These are phyloP conservation scores for Botrytis galanthina DNA, from an alignment of 2,329 filamentous ascomycete genomes.

Conservation along the genomic window DNA sequence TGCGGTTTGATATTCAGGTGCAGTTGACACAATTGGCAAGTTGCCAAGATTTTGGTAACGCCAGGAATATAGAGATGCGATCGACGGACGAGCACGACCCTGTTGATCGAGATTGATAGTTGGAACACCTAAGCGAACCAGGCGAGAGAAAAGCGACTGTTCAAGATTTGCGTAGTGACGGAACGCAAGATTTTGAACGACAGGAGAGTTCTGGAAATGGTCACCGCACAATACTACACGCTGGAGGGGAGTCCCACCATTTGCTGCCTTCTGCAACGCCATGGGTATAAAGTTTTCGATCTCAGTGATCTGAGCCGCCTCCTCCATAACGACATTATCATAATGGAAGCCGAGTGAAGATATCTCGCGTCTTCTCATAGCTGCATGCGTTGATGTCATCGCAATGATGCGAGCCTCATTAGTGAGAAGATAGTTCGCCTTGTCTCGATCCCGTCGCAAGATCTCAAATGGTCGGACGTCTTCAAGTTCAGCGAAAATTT, in stretches of 20 bases:
- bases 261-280: slow-evolving; percentile 79
- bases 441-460: slow-evolving; percentile 81
- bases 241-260: slow-evolving; percentile 73
- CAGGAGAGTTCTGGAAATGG: slow-evolving; percentile 93
- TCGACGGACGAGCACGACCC: slow-evolving; percentile 81
- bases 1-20: slow-evolving; percentile 70
- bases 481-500: slow-evolving; percentile 87
- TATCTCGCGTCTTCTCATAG: slow-evolving; percentile 90
- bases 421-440: slow-evolving; percentile 90
- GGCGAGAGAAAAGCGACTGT: slow-evolving; percentile 88
- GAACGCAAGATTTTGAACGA: slow-evolving; percentile 93
- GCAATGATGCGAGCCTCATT: slow-evolving; percentile 97
- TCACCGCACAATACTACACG: slow-evolving; percentile 91
- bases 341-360: slow-evolving; percentile 91
- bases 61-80: slow-evolving; percentile 91
- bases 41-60: slow-evolving; percentile 80
- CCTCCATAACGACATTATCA: slow-evolving; percentile 97
- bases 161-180: slow-evolving; percentile 94
- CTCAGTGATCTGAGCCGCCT: slow-evolving; percentile 96
- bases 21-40: slow-evolving; percentile 68
- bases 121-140: slow-evolving; percentile 90
- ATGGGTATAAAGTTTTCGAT: slow-evolving; percentile 95
- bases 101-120: slow-evolving; percentile 88
- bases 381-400: slow-evolving; percentile 98
- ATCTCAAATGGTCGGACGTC: slow-evolving; percentile 96